Evolutionary conservation across 2,329 filamentous ascomycete species (phyloP).

Genomic region (Dactylellina cionopaga): DNA sequence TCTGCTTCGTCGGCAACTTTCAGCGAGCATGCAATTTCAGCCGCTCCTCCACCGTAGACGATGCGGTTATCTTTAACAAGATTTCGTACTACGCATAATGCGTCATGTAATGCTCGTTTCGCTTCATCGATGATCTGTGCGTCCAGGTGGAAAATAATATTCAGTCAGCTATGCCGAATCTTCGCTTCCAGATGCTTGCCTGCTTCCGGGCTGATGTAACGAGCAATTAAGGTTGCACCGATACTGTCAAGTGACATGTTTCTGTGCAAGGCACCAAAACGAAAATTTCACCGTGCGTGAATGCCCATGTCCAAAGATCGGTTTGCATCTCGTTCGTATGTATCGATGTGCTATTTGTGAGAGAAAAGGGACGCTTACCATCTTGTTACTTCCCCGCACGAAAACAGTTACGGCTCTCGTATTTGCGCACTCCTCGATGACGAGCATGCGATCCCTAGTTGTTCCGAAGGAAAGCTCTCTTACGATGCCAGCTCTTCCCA

Average conservation of each 20-base stretch:
- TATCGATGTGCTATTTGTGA: background rate
- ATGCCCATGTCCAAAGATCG: background rate
- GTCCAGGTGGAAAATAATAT: constrained; percentile 19
- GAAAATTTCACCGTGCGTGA: constrained; percentile 15
- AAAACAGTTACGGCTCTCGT: constrained; percentile 95
- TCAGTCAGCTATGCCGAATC: constrained; percentile 24
- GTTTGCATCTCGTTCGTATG: constrained; percentile 11
- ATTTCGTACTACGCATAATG: constrained; percentile 96
- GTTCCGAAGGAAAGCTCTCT: constrained; percentile 97
- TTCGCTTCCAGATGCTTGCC: constrained; percentile 35
- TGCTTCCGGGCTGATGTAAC: constrained; percentile 33
- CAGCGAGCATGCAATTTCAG: constrained; percentile 95
- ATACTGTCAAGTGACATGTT: constrained; percentile 50
- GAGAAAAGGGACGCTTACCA: constrained; percentile 70
- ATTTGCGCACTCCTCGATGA: constrained; percentile 99
- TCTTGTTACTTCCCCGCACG: constrained; percentile 98
- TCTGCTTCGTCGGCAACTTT: constrained; percentile 94
- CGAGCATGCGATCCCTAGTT: constrained; percentile 98
- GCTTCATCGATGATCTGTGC: constrained; percentile 95
- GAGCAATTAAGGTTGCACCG: constrained; percentile 34
- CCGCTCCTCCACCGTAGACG: constrained; percentile 95
- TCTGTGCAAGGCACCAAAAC: constrained; percentile 12
- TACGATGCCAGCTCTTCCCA: constrained; percentile 88
- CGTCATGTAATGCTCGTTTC: constrained; percentile 95
- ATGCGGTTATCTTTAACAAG: constrained; percentile 95